phyloP scores from a whole-genome alignment of 164 flowering plant genomes.

The Annona squamosa region DNA sequence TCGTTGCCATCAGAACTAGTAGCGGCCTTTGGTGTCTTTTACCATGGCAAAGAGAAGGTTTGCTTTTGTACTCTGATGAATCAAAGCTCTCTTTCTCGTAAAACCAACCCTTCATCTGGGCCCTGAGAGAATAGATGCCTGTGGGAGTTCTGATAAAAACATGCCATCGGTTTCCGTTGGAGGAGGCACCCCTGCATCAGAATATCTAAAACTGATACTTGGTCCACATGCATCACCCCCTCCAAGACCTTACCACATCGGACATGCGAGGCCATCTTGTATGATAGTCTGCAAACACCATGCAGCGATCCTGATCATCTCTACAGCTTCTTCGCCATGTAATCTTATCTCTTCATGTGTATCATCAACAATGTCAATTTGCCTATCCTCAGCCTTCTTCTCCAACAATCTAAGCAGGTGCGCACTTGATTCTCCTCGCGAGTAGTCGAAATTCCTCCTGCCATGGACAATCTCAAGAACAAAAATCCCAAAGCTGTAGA shows the following conservation, averaged over 20 bases:
- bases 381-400: constrained; percentile 4
- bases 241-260: constrained; percentile 26
- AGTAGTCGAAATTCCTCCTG: constrained; percentile 13
- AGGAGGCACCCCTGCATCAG: not conserved
- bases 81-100: not conserved
- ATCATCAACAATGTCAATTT: constrained; percentile 12
- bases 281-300: constrained; percentile 19
- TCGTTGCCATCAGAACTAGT: too few species aligned
- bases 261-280: constrained; percentile 14
- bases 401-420: constrained; percentile 7
- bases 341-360: constrained; percentile 12
- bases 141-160: not conserved
- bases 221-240: constrained; percentile 17
- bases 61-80: too few species aligned
- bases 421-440: not conserved
- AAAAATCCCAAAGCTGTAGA: constrained; percentile 21
- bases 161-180: too few species aligned
- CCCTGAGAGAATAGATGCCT: constrained; percentile 17
- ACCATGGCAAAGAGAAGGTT: too few species aligned
- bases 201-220: constrained; percentile 8
- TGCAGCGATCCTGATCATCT: constrained; percentile 14
- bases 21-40: too few species aligned
- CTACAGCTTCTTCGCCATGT: constrained; percentile 13
- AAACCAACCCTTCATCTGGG: constrained; percentile 10
- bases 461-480: constrained; percentile 18